Conservation (phyloP, 2,329 filamentous ascomycete species). For the Monosporascus sp. region DNA sequence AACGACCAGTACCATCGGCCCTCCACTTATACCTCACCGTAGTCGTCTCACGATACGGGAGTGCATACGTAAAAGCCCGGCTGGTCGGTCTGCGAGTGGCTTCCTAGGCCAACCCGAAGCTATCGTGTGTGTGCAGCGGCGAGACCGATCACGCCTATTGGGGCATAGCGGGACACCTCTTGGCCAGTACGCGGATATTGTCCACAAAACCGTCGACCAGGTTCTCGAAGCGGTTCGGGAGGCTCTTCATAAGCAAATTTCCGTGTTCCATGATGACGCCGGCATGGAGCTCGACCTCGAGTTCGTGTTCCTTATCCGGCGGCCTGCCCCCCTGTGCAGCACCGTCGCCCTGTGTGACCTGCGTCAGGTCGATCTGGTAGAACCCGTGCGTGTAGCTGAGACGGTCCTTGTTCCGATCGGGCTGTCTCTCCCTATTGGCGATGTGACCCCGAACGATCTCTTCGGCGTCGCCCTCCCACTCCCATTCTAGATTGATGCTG, state of each 20-base stretch:
- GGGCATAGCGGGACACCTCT: conserved; percentile 15
- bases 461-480: conserved; percentile 65
- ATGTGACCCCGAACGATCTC: conserved; percentile 41
- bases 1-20: too few species aligned
- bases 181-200: conserved; percentile 59
- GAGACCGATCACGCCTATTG: not conserved
- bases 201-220: conserved; percentile 70
- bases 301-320: conserved; percentile 66
- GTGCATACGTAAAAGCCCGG: too few species aligned
- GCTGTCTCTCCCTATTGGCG: conserved; percentile 33
- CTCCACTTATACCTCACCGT: too few species aligned
- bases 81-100: too few species aligned
- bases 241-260: conserved; percentile 43
- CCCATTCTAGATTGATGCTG: conserved; percentile 91
- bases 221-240: conserved; percentile 57
- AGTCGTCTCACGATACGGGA: too few species aligned
- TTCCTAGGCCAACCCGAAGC: too few species aligned
- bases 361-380: conserved; percentile 89
- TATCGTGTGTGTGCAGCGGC: not conserved
- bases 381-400: conserved; percentile 84
- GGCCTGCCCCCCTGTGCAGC: conserved; percentile 34
- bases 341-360: conserved; percentile 58
- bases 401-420: conserved; percentile 79
- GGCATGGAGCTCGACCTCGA: conserved; percentile 72
- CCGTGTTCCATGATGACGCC: conserved; percentile 62